A percentile compares a stretch with the other conserved stretches of the same genome.
Evolutionary conservation across 345 rosid genomes (phyloP).

Genomic region (Eucalyptus coolabah): DNA sequence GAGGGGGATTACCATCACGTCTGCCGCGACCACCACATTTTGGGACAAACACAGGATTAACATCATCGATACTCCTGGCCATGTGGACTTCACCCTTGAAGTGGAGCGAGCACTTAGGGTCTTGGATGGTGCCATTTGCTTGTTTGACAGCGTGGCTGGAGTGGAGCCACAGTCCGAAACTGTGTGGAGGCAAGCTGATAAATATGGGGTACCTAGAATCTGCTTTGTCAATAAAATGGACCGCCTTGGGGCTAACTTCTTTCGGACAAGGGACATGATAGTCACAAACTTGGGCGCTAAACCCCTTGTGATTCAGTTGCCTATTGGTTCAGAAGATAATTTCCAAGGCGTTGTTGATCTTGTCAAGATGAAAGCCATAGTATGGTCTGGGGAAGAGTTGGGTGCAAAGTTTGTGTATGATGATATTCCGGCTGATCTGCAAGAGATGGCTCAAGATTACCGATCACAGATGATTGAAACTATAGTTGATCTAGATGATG

Average conservation of each 20-base stretch:
- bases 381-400: slow-evolving; percentile 96
- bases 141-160: slow-evolving; percentile 98
- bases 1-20: slow-evolving; percentile 95
- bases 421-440: slow-evolving; percentile 79
- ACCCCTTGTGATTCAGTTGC: slow-evolving; percentile 82
- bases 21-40: slow-evolving; percentile 92
- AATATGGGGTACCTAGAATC: slow-evolving; percentile 92
- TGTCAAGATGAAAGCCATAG: slow-evolving; percentile 74
- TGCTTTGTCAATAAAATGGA: slow-evolving; percentile 98
- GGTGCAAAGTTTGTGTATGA: slow-evolving; percentile 81
- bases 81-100: slow-evolving; percentile 93
- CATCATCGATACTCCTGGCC: slow-evolving; percentile 95
- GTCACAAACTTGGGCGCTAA: slow-evolving; percentile 91
- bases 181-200: slow-evolving; percentile 99
- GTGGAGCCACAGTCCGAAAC: slow-evolving; percentile 99
- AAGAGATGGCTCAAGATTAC: slow-evolving; percentile 68
- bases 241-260: slow-evolving; percentile 93
- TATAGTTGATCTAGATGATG: slow-evolving; percentile 77
- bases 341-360: slow-evolving; percentile 83
- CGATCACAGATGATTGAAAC: slow-evolving; percentile 55
- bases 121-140: slow-evolving; percentile 90
- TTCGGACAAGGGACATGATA: slow-evolving; percentile 90
- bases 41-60: slow-evolving; percentile 92
- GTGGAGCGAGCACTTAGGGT: slow-evolving; percentile 97
- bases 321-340: slow-evolving; percentile 78